A percentile compares a stretch with the other conserved stretches of the same genome.
Conservation (phyloP, 2,329 filamentous ascomycete species). For the Camillea tinctor region DNA sequence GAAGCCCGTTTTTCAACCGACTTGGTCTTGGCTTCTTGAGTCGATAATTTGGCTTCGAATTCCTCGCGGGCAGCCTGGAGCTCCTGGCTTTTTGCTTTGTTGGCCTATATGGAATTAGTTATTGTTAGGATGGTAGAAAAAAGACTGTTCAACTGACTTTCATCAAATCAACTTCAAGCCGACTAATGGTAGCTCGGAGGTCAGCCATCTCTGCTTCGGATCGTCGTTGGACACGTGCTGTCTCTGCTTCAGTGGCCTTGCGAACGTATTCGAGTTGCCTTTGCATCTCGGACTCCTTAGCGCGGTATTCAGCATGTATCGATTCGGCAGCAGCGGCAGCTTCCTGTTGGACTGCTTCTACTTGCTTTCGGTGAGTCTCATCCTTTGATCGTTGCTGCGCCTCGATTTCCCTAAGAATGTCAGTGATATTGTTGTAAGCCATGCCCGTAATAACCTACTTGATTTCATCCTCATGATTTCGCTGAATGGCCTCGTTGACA, state of each 20-base stretch:
- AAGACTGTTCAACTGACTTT: slow-evolving; percentile 45
- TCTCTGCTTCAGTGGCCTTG: slow-evolving; percentile 37
- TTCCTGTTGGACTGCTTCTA: slow-evolving; percentile 26
- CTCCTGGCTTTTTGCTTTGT: slow-evolving; percentile 60
- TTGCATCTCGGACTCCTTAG: slow-evolving; percentile 38
- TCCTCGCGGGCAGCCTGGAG: slow-evolving; percentile 55
- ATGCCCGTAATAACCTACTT: slow-evolving; percentile 38
- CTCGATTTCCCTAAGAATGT: slow-evolving; percentile 39
- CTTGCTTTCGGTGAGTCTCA: slow-evolving; percentile 37
- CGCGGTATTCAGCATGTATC: slow-evolving; percentile 30
- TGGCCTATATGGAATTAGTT: slow-evolving; percentile 44
- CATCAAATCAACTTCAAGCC: slow-evolving; percentile 61
- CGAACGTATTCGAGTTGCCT: slow-evolving; percentile 45
- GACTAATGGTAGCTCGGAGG: slow-evolving; percentile 43
- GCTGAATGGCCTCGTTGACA: slow-evolving; percentile 69
- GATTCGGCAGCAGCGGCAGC: slow-evolving; percentile 23
- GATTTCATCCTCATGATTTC: slow-evolving; percentile 66
- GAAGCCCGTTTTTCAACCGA: slow-evolving; percentile 46
- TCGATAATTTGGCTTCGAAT: slow-evolving; percentile 36
- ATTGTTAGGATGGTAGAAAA: background rate
- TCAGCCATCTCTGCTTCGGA: slow-evolving; percentile 33
- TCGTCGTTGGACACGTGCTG: slow-evolving; percentile 29
- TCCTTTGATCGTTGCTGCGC: slow-evolving; percentile 44
- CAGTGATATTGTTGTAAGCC: background rate
- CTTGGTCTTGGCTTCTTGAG: slow-evolving; percentile 33